Evolutionary conservation across 768 basidiomycete genomes (phyloP), one percentile per base, ranked within the genome.

Genomic region (Calocera viscosa): DNA sequence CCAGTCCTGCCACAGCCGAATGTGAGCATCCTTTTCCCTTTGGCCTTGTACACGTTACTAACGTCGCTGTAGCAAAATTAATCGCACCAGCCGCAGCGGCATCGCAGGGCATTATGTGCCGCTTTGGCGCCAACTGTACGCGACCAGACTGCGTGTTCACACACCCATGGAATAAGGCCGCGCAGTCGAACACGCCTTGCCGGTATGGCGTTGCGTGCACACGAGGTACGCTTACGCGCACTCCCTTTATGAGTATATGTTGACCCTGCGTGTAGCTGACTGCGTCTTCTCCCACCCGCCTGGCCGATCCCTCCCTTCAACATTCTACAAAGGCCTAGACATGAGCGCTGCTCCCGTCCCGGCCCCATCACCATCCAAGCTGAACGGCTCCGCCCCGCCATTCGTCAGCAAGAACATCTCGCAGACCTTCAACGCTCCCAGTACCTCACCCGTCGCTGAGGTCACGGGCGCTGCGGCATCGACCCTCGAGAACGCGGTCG

Each of bases 251-350:
- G 32, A 24, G 26, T 10, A 33, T 39, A 22, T 63, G 10, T 43
- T 19, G 24, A 17, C 49, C 35, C 34, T 47, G 2, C 14, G 11
- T n/a, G 0, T 67, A 79, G 85, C 86, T 35, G 82, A 85, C 69
- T 98, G 95, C 75, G 77, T 85, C n/a, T 99, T 88, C 81, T 85
- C 90, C 69, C 95, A 99, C 74, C 95, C 95, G 0, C 85, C 90
- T 67, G 89, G 88, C 11, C 87, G 91, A 14, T 88, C 89, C 26
- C 80, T 91, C 8, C 90, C 91, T 1, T 80, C 84, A 1, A 79
- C 85, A 14, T 93, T 93, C 82, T 89, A 92, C 73, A 86, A 89
- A 24, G 90, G 90, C 0, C 75, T 92, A 30, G 81, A 84, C 17
- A 79, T 82, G 2, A 80, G 77, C 30, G 82, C 83, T n/a, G n/a